A percentile compares a stretch with the other conserved stretches of the same genome.
These are phyloP conservation scores for Spergularia bocconei DNA, from an alignment of 148 eudicot genomes.

Conservation along the genomic window DNA sequence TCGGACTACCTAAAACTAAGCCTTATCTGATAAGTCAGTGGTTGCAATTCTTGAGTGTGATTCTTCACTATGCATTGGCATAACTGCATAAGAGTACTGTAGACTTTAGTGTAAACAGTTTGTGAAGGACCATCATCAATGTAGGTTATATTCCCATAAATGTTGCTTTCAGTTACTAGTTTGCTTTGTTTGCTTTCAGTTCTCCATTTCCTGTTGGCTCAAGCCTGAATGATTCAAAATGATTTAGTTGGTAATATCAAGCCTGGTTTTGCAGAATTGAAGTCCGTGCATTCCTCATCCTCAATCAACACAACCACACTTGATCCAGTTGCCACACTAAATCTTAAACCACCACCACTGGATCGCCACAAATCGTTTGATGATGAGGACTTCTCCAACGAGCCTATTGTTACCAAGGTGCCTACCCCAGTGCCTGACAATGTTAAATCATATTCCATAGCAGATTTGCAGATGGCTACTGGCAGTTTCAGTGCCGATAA, in stretches of 20 bases:
- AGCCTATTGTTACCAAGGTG: slow-evolving; percentile 56
- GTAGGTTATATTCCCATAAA: too few relatives aligned
- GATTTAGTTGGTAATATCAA: slow-evolving; percentile 4
- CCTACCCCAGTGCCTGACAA: slow-evolving; percentile 47
- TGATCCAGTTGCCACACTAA: slow-evolving; percentile 47
- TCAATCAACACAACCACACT: slow-evolving; percentile 41
- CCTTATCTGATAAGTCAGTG: too few relatives aligned
- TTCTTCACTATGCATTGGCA: too few relatives aligned
- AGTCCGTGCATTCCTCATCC: slow-evolving; percentile 53
- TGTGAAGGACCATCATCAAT: too few relatives aligned
- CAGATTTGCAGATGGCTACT: slow-evolving; percentile 93
- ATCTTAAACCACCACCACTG: slow-evolving; percentile 72
- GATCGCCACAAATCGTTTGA: slow-evolving; percentile 78
- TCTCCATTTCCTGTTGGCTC: slow-evolving; percentile 5
- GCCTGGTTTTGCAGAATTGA: slow-evolving; percentile 43
- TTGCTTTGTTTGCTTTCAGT: neutral
- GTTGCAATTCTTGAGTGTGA: too few relatives aligned
- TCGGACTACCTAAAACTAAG: too few relatives aligned
- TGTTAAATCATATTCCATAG: slow-evolving; percentile 75
- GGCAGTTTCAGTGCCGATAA: slow-evolving; percentile 78
- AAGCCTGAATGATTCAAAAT: neutral
- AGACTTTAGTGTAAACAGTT: too few relatives aligned
- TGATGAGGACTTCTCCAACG: slow-evolving; percentile 53
- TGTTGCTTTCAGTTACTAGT: too few relatives aligned
- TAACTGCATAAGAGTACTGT: too few relatives aligned